Conservation (phyloP, 1,139 yeast species). For the Meyerozyma elateridarum region DNA sequence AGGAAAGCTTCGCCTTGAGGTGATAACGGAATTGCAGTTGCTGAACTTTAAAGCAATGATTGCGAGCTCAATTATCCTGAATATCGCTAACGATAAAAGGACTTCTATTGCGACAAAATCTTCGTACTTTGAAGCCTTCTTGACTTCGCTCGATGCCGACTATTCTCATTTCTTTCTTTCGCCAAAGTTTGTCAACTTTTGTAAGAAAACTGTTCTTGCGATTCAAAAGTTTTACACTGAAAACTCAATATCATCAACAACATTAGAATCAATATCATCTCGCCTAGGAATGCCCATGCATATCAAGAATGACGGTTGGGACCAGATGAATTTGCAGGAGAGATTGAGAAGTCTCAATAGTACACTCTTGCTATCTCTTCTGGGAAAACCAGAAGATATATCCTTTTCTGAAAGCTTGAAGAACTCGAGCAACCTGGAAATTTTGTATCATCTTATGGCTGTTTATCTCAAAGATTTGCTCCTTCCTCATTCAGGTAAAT, state of each 20-base stretch:
- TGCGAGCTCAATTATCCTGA: constrained; percentile 18
- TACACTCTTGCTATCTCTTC: no score
- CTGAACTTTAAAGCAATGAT: constrained; percentile 19
- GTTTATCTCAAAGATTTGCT: background rate
- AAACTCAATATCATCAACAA: constrained; percentile 1
- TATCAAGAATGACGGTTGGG: background rate
- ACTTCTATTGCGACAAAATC: constrained; percentile 14
- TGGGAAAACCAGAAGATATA: no score
- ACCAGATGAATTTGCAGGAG: background rate
- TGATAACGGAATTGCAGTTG: constrained; percentile 17
- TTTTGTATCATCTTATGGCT: background rate
- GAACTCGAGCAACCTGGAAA: constrained; percentile 3
- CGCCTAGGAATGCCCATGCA: background rate
- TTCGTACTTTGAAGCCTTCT: constrained; percentile 18
- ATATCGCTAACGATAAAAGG: constrained; percentile 15
- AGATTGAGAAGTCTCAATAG: background rate
- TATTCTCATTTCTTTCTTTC: constrained; percentile 24
- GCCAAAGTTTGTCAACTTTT: constrained; percentile 24
- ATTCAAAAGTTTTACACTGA: constrained; percentile 16
- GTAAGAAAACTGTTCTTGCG: constrained; percentile 23
- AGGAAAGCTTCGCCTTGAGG: constrained; percentile 16
- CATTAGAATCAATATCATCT: background rate
- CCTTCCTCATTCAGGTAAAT: background rate
- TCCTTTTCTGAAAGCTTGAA: no score
- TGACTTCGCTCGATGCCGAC: constrained; percentile 25